These are phyloP conservation scores for Ophiocordyceps australis DNA, from an alignment of 2,329 filamentous ascomycete genomes.

Conservation along the genomic window DNA sequence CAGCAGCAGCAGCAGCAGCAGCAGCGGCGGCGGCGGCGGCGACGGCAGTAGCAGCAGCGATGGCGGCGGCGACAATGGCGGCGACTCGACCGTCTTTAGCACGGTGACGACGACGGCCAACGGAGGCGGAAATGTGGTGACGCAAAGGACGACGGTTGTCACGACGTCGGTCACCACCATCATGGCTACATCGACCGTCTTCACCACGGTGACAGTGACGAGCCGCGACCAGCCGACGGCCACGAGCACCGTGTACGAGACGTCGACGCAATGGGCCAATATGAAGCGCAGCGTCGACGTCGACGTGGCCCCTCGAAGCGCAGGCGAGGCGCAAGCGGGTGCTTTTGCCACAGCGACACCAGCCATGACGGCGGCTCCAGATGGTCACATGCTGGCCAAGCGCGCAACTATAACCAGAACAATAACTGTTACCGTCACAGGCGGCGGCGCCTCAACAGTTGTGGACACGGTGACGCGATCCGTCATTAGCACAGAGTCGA, in stretches of 20 bases:
- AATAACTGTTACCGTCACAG: slow-evolving; percentile 9
- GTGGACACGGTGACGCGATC: slow-evolving; percentile 7
- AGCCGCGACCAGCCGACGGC: background rate
- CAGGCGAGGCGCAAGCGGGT: background rate
- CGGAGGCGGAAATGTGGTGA: too few species aligned
- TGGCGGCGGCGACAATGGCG: too few species aligned
- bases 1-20: too few species aligned
- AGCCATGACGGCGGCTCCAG: background rate
- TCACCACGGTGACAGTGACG: too few species aligned
- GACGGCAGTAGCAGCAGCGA: too few species aligned
- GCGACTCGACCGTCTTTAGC: slow-evolving; percentile 13
- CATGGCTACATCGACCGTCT: too few species aligned
- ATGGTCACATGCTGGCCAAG: background rate
- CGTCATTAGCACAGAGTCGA: slow-evolving; percentile 12
- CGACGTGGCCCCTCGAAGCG: background rate
- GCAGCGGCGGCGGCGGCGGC: too few species aligned
- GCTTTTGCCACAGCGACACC: background rate
- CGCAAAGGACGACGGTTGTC: too few species aligned
- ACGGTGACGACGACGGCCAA: too few species aligned
- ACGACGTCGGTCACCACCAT: too few species aligned
- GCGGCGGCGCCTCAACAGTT: too few species aligned
- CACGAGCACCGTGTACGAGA: background rate
- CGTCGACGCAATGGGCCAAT: background rate
- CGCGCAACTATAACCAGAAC: background rate
- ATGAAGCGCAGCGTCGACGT: background rate